These are phyloP conservation scores for Fomitopsis serialis DNA, from an alignment of 768 basidiomycete genomes.

Conservation along the genomic window DNA sequence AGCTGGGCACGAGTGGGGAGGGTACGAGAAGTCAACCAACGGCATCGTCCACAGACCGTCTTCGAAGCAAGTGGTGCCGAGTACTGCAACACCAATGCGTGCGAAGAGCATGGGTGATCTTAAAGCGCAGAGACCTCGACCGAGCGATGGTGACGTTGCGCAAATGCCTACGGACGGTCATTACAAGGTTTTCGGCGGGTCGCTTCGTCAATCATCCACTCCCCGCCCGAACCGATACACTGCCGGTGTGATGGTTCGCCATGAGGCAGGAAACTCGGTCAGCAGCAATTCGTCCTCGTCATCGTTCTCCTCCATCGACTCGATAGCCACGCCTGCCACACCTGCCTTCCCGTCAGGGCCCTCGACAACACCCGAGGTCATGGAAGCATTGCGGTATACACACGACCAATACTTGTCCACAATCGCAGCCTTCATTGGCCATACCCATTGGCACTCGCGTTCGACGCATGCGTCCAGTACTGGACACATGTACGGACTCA, in stretches of 20 bases:
- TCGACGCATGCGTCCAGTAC: slow-evolving; percentile 89
- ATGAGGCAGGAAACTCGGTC: slow-evolving; percentile 37
- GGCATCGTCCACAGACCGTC: slow-evolving; percentile 11
- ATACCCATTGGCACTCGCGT: slow-evolving; percentile 90
- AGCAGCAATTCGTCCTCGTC: slow-evolving; percentile 72
- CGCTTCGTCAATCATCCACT: slow-evolving; percentile 7
- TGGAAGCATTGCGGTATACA: slow-evolving; percentile 73
- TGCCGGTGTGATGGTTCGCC: slow-evolving; percentile 4
- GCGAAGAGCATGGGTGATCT: slow-evolving; percentile 53
- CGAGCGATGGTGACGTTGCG: slow-evolving; percentile 32
- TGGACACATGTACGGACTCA: slow-evolving; percentile 90
- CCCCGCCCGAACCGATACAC: slow-evolving; percentile 1
- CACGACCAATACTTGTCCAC: slow-evolving; percentile 91
- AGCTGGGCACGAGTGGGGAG: slow-evolving; percentile 11
- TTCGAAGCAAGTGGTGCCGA: slow-evolving; percentile 4
- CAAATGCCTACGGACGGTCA: slow-evolving; percentile 24
- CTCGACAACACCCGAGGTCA: slow-evolving; percentile 59
- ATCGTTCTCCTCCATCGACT: slow-evolving; percentile 60
- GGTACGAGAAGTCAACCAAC: slow-evolving; percentile 10
- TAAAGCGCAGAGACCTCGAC: slow-evolving; percentile 26
- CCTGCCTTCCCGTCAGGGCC: slow-evolving; percentile 68
- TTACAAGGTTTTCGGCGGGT: slow-evolving; percentile 3
- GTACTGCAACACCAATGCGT: slow-evolving; percentile 26
- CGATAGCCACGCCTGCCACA: slow-evolving; percentile 38
- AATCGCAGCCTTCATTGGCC: slow-evolving; percentile 96